phyloP scores from a whole-genome alignment of 2,329 filamentous ascomycete genomes.

The Hypoxylon sp. region DNA sequence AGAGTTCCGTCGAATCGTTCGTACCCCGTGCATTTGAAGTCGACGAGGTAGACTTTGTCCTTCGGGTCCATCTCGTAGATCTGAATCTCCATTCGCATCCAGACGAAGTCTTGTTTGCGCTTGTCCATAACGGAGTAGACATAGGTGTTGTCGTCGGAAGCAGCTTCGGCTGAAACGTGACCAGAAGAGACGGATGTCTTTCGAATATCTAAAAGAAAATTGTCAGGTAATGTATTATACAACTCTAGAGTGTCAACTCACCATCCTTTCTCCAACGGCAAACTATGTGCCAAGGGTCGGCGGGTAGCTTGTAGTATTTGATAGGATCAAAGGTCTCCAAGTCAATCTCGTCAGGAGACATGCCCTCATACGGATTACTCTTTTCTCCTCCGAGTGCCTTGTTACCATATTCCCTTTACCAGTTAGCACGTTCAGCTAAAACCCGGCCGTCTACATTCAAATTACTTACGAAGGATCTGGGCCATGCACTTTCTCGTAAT shows the following conservation, averaged over 20 bases:
- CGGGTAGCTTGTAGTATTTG: slow-evolving; percentile 84
- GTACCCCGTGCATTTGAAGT: slow-evolving; percentile 98
- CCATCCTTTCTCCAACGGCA: slow-evolving; percentile 90
- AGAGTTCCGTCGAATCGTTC: slow-evolving; percentile 82
- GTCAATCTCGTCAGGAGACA: slow-evolving; percentile 52
- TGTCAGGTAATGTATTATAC: slow-evolving; percentile 65
- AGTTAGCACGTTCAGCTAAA: slow-evolving; percentile 25
- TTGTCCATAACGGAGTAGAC: slow-evolving; percentile 61
- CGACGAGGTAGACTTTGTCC: slow-evolving; percentile 88
- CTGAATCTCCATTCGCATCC: slow-evolving; percentile 95
- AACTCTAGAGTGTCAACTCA: slow-evolving; percentile 64
- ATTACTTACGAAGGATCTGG: slow-evolving; percentile 58
- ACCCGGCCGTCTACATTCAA: not conserved
- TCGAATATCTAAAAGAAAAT: slow-evolving; percentile 57
- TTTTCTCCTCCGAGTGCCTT: slow-evolving; percentile 24
- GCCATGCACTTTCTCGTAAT: slow-evolving; percentile 65
- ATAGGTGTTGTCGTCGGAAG: slow-evolving; percentile 60
- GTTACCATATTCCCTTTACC: slow-evolving; percentile 41
- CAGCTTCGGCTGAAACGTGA: slow-evolving; percentile 51
- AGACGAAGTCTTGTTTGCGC: slow-evolving; percentile 77
- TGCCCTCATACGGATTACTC: slow-evolving; percentile 51
- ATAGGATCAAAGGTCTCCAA: slow-evolving; percentile 64
- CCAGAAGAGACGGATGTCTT: slow-evolving; percentile 54
- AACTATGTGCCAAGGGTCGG: slow-evolving; percentile 94
- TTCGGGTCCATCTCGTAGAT: slow-evolving; percentile 90